phyloP scores from a whole-genome alignment of 805 yeast species.

The Candida tammaniensis region DNA sequence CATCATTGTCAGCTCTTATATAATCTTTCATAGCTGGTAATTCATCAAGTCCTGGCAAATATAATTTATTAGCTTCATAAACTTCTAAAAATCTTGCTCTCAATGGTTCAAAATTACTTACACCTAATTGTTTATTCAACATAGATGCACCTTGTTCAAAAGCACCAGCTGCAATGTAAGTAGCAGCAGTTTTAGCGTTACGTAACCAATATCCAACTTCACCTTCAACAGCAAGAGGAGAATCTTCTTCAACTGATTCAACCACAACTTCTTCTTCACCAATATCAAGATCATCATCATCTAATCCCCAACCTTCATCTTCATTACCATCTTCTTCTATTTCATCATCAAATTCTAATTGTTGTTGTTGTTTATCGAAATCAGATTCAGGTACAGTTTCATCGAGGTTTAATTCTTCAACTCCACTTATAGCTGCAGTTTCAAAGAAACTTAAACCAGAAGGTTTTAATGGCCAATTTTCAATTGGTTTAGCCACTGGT shows the following conservation, averaged over 20 bases:
- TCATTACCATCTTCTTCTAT: constrained; percentile 50
- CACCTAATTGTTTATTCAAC: constrained; percentile 84
- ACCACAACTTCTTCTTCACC: constrained; percentile 44
- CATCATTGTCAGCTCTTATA: constrained; percentile 63
- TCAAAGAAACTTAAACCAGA: constrained; percentile 79
- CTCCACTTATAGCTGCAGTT: constrained; percentile 73
- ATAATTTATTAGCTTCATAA: constrained; percentile 75
- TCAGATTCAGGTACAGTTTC: constrained; percentile 21
- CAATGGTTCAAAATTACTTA: constrained; percentile 83
- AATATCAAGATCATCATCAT: constrained; percentile 74
- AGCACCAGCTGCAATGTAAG: constrained; percentile 92
- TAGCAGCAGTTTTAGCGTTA: constrained; percentile 86
- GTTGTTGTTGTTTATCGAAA: constrained; percentile 18
- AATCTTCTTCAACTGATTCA: constrained; percentile 10
- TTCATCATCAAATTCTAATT: constrained; percentile 32
- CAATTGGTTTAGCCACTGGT: constrained; percentile 44
- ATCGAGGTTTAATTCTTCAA: constrained; percentile 60
- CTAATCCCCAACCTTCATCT: constrained; percentile 78
- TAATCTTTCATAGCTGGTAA: constrained; percentile 67
- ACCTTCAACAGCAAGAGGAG: constrained; percentile 32
- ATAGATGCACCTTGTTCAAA: constrained; percentile 95
- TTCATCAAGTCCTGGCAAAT: constrained; percentile 70
- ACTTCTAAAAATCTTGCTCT: constrained; percentile 79
- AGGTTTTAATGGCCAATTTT: constrained; percentile 81
- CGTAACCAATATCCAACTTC: constrained; percentile 83